Percentiles rank a stretch among this genome's conserved stretches.
phyloP scores from a whole-genome alignment of 73 alveolate genomes.

The Paraurostyla sp. region DNA sequence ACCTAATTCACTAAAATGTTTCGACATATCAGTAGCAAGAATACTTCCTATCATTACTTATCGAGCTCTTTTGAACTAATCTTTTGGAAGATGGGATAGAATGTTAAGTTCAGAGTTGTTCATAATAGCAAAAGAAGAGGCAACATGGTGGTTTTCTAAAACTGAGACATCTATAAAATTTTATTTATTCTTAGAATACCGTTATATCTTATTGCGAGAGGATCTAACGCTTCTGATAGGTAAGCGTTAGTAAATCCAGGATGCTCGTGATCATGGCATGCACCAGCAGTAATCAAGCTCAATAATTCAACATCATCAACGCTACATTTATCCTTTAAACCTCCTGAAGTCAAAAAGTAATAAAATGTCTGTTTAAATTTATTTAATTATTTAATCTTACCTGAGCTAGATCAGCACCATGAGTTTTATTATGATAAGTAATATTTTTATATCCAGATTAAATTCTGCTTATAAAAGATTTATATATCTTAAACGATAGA shows the following conservation, averaged over 20 bases:
- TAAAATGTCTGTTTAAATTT: background rate
- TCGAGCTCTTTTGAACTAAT: constrained; percentile 76
- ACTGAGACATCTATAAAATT: constrained; percentile 49
- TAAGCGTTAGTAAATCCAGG: constrained; percentile 88
- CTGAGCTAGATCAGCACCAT: constrained; percentile 7
- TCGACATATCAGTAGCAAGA: constrained; percentile 84
- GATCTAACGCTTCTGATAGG: constrained; percentile 75
- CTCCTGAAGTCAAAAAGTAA: constrained; percentile 62
- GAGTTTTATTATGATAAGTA: constrained; percentile 32
- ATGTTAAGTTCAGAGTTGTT: constrained; percentile 67
- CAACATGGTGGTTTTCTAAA: constrained; percentile 90
- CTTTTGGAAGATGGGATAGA: constrained; percentile 65
- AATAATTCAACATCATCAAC: constrained; percentile 71
- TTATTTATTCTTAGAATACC: constrained; percentile 27
- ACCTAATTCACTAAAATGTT: constrained; percentile 79
- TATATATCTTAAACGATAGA: background rate
- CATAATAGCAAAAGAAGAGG: constrained; percentile 80
- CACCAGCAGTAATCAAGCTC: constrained; percentile 63
- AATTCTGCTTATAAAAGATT: background rate
- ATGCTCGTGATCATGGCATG: constrained; percentile 90
- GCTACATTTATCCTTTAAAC: constrained; percentile 66
- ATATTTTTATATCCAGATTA: constrained; percentile 31
- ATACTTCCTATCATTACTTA: constrained; percentile 76
- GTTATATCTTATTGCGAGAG: constrained; percentile 85
- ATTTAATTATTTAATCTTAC: background rate